Base-by-base conservation (phyloP, 495 filamentous ascomycete genomes). In the Trichocladium uniseriatum region DNA sequence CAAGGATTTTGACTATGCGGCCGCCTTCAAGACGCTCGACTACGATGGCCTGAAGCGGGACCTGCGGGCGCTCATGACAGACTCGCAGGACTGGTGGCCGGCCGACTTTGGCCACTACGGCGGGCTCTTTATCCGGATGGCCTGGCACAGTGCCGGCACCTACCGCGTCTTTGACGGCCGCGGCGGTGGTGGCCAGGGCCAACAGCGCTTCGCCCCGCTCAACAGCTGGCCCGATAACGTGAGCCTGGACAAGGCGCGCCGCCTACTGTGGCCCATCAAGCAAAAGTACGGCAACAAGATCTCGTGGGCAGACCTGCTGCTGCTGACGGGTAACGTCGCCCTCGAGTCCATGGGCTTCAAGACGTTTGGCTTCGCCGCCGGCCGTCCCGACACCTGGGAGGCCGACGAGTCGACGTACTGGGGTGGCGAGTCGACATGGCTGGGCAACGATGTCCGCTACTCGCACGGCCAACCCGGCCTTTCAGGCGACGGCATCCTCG, bases 171-270 rank as follows among this genome's bases (percentile, higher is more conserved):
- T 71, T 35, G 83, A 87, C 57, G 83, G 83, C 42, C 81, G 83
- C 52, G 83, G 83, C 45, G 83, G 83, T 54, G 82, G 80, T 57
- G 82, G 82, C 36, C 67, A 78, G 57, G 83, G 80, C 21, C 81
- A 85, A 67, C 83, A 87, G 67, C 79, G 83, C 28, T 86, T 87
- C 54, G 82, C 83, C 14, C 83, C 83, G 10, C 77, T 87, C 57
- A 87, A 87, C 79, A 82, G 78, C 71, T 87, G 83, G 83, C 83
- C 83, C 48, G 83, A 87, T 69, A 87, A 87, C 53, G 81, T 79
- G 52, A 79, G 72, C 56, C 74, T 87, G 41, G 83, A 87, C 76
- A 87, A 87, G 76, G 82, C 81, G 31, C 83, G 83, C 44, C 82
- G 83, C 52, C 76, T 87, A 49, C 65, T 87, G 45, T 87, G 83